Evolutionary conservation across 306 rosid species (phyloP).

Genomic region (Glycine soja): DNA sequence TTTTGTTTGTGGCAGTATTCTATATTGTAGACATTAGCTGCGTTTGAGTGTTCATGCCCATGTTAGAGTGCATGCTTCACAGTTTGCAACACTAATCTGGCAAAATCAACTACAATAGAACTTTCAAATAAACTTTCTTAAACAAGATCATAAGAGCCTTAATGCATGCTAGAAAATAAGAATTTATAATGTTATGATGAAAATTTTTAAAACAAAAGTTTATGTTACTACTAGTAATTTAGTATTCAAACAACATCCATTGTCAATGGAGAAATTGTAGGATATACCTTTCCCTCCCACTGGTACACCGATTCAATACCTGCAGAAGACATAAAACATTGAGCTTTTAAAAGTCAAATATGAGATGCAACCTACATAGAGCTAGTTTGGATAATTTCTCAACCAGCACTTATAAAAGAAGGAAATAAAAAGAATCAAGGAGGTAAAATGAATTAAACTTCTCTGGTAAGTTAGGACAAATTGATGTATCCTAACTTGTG

Average conservation of each 20-base stretch:
- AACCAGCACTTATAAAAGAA: not conserved
- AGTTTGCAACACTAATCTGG: constrained; percentile 11
- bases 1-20: too few relatives aligned
- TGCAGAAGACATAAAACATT: constrained; percentile 51
- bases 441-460: not conserved
- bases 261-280: constrained; percentile 20
- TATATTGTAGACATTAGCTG: not conserved
- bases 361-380: constrained; percentile 13
- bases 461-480: not conserved
- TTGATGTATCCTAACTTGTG: not conserved
- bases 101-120: constrained; percentile 30
- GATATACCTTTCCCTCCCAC: constrained; percentile 90
- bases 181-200: too few relatives aligned
- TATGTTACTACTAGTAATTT: too few relatives aligned
- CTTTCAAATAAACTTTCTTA: not conserved
- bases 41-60: not conserved
- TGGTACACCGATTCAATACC: constrained; percentile 85
- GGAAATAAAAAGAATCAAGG: not conserved
- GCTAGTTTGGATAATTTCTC: not conserved
- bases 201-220: too few relatives aligned
- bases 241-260: constrained; percentile 11
- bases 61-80: not conserved
- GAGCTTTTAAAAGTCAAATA: constrained; percentile 8
- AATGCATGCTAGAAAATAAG: not conserved
- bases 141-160: not conserved